Percentiles rank a stretch among this genome's conserved stretches.
These are phyloP conservation scores for Fusarium algeriense DNA, from an alignment of 2,329 filamentous ascomycete genomes.

Conservation along the genomic window DNA sequence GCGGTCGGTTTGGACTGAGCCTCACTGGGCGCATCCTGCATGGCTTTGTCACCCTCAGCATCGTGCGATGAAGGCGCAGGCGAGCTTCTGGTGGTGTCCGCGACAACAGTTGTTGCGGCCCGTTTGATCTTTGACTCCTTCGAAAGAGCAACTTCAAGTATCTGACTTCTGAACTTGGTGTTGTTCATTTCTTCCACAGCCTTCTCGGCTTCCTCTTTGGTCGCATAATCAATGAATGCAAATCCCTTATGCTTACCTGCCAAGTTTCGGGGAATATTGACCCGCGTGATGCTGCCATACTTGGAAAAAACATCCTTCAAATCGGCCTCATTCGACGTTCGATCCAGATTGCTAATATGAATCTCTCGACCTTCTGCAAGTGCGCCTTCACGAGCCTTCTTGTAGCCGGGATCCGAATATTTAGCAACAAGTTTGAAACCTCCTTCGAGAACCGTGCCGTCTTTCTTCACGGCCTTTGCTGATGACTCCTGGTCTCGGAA, in stretches of 20 bases:
- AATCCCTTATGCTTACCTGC: slow-evolving; percentile 80
- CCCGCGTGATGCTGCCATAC: slow-evolving; percentile 79
- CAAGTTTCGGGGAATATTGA: slow-evolving; percentile 77
- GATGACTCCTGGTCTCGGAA: slow-evolving; percentile 79
- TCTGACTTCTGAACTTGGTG: slow-evolving; percentile 74
- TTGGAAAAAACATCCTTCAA: slow-evolving; percentile 77
- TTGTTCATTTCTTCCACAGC: slow-evolving; percentile 78
- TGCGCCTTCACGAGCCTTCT: slow-evolving; percentile 83
- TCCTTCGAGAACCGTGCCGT: slow-evolving; percentile 77
- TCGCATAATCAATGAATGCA: slow-evolving; percentile 82
- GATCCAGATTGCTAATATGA: slow-evolving; percentile 78
- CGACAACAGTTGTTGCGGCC: slow-evolving; percentile 59
- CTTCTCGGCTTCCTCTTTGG: slow-evolving; percentile 74
- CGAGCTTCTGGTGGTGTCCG: slow-evolving; percentile 50
- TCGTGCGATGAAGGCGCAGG: slow-evolving; percentile 53
- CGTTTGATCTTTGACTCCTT: slow-evolving; percentile 68
- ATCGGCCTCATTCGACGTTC: slow-evolving; percentile 73
- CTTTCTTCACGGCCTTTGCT: slow-evolving; percentile 76
- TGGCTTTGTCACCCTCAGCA: slow-evolving; percentile 56
- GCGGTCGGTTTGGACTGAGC: slow-evolving; percentile 54
- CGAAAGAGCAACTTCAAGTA: slow-evolving; percentile 74
- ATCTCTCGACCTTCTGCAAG: slow-evolving; percentile 90
- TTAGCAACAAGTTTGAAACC: slow-evolving; percentile 79
- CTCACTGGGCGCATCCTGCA: slow-evolving; percentile 47
- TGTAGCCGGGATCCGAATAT: slow-evolving; percentile 84